A percentile compares a stretch with the other conserved stretches of the same genome.
These are phyloP conservation scores for Cryptosporidium xiaoi DNA, from an alignment of 169 alveolate species.

Conservation along the genomic window DNA sequence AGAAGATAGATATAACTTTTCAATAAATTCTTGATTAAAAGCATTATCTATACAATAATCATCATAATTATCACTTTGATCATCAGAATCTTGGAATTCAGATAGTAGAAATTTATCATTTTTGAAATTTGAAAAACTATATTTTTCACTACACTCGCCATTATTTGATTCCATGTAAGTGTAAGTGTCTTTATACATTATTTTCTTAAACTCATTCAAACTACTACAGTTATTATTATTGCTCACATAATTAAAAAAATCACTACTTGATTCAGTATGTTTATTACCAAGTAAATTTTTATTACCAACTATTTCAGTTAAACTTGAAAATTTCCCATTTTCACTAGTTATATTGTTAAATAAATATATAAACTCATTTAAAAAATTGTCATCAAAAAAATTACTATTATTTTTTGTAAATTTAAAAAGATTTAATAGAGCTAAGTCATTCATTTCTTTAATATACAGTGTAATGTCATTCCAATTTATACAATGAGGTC, in stretches of 20 bases:
- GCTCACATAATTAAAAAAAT: not conserved
- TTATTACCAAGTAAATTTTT: not conserved
- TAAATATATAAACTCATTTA: conserved; percentile 22
- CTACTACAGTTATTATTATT: not conserved
- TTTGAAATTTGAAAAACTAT: not conserved
- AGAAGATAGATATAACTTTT: not conserved
- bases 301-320: not conserved
- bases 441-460: conserved; percentile 19
- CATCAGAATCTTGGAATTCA: conserved; percentile 54
- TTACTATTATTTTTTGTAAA: conserved; percentile 17
- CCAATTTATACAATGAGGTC: conserved; percentile 69
- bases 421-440: conserved; percentile 25
- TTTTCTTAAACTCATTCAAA: not conserved
- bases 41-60: conserved; percentile 27
- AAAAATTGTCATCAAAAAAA: conserved; percentile 24
- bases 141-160: not conserved
- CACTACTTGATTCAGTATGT: not conserved
- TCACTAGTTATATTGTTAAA: not conserved
- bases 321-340: not conserved
- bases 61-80: not conserved
- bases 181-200: too few species aligned
- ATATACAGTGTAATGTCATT: conserved; percentile 23
- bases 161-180: too few species aligned
- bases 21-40: conserved; percentile 43
- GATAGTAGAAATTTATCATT: conserved; percentile 54